Evolutionary conservation across 108 stramenopile species (phyloP).

Genomic region (Schizochytrium sp.): DNA sequence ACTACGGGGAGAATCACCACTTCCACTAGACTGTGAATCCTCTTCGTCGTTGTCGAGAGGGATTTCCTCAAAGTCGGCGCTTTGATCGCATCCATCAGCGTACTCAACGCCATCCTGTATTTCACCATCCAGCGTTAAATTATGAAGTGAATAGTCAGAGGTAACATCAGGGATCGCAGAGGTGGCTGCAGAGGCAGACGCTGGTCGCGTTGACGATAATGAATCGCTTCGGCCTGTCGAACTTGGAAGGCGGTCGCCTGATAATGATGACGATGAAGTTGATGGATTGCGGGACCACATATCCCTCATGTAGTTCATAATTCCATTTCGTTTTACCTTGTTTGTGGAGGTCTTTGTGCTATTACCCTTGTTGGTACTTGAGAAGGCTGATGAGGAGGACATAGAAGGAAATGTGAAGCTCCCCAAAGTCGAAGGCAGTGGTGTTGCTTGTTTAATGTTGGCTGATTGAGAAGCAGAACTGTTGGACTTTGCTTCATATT

Average conservation of each 20-base stretch:
- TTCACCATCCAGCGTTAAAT: too few relatives aligned
- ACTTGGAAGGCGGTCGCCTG: too few relatives aligned
- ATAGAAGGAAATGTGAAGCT: too few relatives aligned
- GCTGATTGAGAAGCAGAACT: not conserved
- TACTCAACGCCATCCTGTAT: too few relatives aligned
- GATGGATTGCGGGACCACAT: not conserved
- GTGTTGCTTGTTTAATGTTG: conserved; percentile 3
- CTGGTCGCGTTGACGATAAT: too few relatives aligned
- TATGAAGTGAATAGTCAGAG: too few relatives aligned
- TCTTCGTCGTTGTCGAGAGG: not conserved
- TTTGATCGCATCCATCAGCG: not conserved
- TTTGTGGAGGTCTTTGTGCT: not conserved
- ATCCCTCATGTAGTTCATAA: conserved; percentile 26
- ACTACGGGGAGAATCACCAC: not conserved
- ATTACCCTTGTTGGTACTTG: not conserved
- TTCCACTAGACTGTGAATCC: not conserved
- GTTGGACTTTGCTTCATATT: not conserved
- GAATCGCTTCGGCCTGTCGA: too few relatives aligned
- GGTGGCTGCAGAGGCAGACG: too few relatives aligned
- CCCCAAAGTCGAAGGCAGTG: not conserved
- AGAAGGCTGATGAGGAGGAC: not conserved
- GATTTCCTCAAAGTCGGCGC: not conserved
- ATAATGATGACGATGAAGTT: not conserved
- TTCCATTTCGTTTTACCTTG: not conserved
- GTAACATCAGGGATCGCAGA: too few relatives aligned